phyloP scores from a whole-genome alignment of 306 rosid genomes.

The Crataegus laevigata region DNA sequence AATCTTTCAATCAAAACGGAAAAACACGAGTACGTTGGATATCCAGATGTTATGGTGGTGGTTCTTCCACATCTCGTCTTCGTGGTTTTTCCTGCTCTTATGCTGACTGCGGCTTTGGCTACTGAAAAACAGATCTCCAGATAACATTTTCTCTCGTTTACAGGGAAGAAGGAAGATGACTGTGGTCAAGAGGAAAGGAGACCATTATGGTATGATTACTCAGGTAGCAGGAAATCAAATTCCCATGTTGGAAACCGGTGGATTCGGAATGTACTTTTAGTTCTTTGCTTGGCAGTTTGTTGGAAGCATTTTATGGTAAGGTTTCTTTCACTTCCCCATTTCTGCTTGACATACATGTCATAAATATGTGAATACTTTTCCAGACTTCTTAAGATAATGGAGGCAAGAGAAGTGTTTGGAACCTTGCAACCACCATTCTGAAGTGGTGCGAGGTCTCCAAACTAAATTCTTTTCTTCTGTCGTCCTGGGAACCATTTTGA shows the following conservation, averaged over 20 bases:
- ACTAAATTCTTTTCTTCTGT: neutral
- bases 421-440: neutral
- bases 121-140: constrained; percentile 55
- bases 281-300: constrained; percentile 58
- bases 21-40: constrained; percentile 62
- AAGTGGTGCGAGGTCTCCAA: neutral
- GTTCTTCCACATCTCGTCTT: constrained; percentile 78
- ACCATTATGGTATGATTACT: constrained; percentile 17
- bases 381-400: neutral
- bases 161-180: constrained; percentile 83
- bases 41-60: constrained; percentile 74
- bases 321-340: constrained; percentile 3
- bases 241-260: constrained; percentile 36
- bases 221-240: constrained; percentile 16
- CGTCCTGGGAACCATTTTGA: neutral
- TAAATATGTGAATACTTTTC: neutral
- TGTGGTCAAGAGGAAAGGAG: constrained; percentile 19
- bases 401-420: neutral
- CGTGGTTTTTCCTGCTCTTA: constrained; percentile 69
- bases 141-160: constrained; percentile 36
- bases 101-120: constrained; percentile 43
- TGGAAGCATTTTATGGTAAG: constrained; percentile 84
- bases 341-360: neutral
- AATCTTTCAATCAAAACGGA: constrained; percentile 34
- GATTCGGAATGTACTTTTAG: constrained; percentile 50